A percentile compares a stretch with the other conserved stretches of the same genome.
Evolutionary conservation across 257 asterid genomes (phyloP).

Genomic region (Forsythia viridissima): DNA sequence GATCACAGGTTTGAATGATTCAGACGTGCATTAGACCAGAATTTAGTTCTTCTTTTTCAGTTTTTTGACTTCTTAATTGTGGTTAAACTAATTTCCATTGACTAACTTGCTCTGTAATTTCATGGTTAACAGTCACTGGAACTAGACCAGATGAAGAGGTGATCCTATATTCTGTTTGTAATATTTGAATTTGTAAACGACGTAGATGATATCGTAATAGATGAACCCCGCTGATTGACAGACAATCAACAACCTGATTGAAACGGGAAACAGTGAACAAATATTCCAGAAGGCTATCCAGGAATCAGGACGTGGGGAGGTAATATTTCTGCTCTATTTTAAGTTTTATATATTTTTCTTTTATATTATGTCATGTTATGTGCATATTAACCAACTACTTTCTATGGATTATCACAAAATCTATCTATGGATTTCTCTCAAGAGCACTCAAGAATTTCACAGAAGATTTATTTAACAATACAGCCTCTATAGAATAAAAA

Average conservation of each 20-base stretch:
- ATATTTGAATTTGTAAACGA: not conserved
- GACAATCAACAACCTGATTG: slow-evolving; percentile 82
- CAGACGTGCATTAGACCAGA: not conserved
- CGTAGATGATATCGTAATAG: slow-evolving; percentile 14
- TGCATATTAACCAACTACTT: too few species aligned
- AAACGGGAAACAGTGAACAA: slow-evolving; percentile 87
- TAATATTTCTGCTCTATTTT: slow-evolving; percentile 4
- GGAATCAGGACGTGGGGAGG: slow-evolving; percentile 87
- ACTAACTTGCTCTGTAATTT: slow-evolving; percentile 12
- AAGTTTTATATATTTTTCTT: not conserved
- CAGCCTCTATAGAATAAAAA: not conserved
- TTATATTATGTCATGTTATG: not conserved
- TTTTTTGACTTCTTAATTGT: not conserved
- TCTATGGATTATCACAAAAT: too few species aligned
- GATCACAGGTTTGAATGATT: slow-evolving; percentile 58
- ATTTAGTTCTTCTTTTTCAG: slow-evolving; percentile 8
- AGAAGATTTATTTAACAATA: not conserved
- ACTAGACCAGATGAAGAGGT: slow-evolving; percentile 89
- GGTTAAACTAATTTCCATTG: slow-evolving; percentile 11
- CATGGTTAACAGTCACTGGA: slow-evolving; percentile 64
- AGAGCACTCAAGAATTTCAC: not conserved
- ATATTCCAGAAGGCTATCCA: slow-evolving; percentile 84
- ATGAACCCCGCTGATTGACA: slow-evolving; percentile 34
- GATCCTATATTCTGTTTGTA: slow-evolving; percentile 25
- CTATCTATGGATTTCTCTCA: not conserved